These are phyloP conservation scores for Coemansia erecta DNA, from an alignment of 192 early-diverging fungal species.

Conservation along the genomic window DNA sequence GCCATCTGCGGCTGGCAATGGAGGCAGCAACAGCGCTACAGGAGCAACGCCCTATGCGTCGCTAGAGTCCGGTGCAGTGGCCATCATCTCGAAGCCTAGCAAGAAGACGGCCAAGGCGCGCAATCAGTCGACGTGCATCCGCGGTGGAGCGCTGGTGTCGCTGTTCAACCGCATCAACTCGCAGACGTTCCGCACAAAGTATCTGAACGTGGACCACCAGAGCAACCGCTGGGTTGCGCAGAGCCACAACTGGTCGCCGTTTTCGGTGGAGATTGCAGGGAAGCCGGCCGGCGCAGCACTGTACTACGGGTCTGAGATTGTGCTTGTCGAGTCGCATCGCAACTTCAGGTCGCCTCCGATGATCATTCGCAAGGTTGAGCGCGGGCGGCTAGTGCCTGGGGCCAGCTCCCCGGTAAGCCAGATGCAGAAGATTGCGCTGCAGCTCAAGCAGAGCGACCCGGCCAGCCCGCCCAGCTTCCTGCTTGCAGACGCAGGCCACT, in stretches of 20 bases:
- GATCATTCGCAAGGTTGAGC: conserved; percentile 79
- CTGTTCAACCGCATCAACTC: conserved; percentile 91
- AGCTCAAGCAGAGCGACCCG: conserved; percentile 27
- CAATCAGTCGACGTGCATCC: conserved; percentile 74
- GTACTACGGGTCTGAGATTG: conserved; percentile 72
- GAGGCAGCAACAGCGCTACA: too few species aligned
- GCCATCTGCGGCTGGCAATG: conserved; percentile 18
- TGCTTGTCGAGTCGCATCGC: conserved; percentile 63
- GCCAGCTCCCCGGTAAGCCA: conserved; percentile 73
- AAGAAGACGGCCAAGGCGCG: conserved; percentile 86
- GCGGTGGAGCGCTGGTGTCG: conserved; percentile 70
- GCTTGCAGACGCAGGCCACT: conserved; percentile 41
- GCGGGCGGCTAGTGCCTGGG: conserved; percentile 61
- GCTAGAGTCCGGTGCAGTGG: conserved; percentile 70
- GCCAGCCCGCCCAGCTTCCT: conserved; percentile 30
- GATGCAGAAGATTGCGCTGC: conserved; percentile 81
- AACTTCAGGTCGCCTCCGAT: conserved; percentile 66
- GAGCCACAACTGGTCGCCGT: conserved; percentile 55
- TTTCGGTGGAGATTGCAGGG: conserved; percentile 35
- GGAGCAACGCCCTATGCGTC: conserved; percentile 48
- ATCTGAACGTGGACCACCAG: conserved; percentile 62
- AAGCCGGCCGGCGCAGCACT: conserved; percentile 10
- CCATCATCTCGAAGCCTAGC: conserved; percentile 90
- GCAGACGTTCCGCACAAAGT: conserved; percentile 87
- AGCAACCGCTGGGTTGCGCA: conserved; percentile 50